These are phyloP conservation scores for Henckelia pumila DNA, from an alignment of 257 asterid genomes.

Conservation along the genomic window DNA sequence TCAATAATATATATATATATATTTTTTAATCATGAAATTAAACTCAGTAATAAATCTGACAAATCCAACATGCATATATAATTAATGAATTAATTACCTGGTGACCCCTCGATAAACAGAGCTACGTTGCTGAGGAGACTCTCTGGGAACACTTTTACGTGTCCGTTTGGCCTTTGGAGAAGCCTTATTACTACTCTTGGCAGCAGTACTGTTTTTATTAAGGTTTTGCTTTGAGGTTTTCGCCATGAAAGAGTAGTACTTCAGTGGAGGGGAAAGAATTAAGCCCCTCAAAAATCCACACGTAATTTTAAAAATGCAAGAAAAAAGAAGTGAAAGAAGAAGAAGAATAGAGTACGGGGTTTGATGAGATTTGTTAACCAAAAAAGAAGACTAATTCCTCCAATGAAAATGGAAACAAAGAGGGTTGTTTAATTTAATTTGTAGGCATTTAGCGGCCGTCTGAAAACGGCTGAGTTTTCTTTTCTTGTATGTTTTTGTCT, in stretches of 20 bases:
- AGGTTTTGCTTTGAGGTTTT: slow-evolving; percentile 51
- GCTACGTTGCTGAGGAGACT: slow-evolving; percentile 84
- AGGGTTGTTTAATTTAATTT: slow-evolving; percentile 23
- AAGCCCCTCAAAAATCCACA: background rate
- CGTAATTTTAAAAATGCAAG: slow-evolving; percentile 1
- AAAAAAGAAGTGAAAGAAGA: background rate
- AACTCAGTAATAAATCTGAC: background rate
- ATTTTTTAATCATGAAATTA: too few species aligned
- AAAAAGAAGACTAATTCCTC: slow-evolving; percentile 4
- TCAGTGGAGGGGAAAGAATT: too few species aligned
- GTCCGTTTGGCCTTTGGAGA: slow-evolving; percentile 41
- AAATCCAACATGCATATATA: background rate
- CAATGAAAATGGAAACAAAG: slow-evolving; percentile 14
- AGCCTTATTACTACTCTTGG: background rate
- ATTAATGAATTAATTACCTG: slow-evolving; percentile 52
- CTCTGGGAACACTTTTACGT: slow-evolving; percentile 69
- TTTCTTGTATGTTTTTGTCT: slow-evolving; percentile 17
- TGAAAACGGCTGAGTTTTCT: slow-evolving; percentile 38
- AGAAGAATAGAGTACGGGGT: background rate
- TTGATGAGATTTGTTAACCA: slow-evolving; percentile 12
- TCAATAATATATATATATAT: too few species aligned
- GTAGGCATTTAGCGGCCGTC: slow-evolving; percentile 38
- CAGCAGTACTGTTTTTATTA: slow-evolving; percentile 25
- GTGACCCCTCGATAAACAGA: slow-evolving; percentile 89
- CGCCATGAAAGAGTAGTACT: slow-evolving; percentile 59